phyloP scores from a whole-genome alignment of 164 flowering plant genomes.

The Piper betle region DNA sequence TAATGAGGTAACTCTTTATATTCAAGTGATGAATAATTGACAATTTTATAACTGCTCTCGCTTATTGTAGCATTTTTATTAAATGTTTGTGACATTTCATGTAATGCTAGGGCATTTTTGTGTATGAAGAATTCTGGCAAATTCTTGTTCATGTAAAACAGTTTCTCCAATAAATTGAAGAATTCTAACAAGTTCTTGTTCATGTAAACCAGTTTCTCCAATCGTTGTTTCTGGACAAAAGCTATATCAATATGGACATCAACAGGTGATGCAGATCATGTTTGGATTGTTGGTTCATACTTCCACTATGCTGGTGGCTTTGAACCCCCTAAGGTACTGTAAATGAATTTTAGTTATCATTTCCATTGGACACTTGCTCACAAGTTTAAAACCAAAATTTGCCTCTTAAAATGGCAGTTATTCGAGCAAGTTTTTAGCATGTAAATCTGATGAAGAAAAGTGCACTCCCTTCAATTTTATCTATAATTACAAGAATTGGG shows the following conservation, averaged over 20 bases:
- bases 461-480: neutral
- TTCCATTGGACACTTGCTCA: neutral
- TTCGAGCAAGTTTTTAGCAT: neutral
- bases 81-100: too few relatives aligned
- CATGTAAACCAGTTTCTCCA: constrained; percentile 58
- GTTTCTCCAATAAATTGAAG: too few relatives aligned
- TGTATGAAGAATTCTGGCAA: neutral
- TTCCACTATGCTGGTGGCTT: constrained; percentile 94
- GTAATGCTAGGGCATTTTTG: too few relatives aligned
- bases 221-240: constrained; percentile 92
- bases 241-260: constrained; percentile 99
- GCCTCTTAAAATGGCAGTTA: neutral
- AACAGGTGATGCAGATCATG: constrained; percentile 86
- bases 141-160: neutral
- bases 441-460: neutral
- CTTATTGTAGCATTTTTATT: neutral
- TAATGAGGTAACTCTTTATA: constrained; percentile 39
- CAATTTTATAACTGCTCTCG: neutral
- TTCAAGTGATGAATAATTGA: neutral
- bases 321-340: constrained; percentile 83
- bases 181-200: neutral
- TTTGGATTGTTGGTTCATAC: constrained; percentile 75
- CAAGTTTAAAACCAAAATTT: neutral
- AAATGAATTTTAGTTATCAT: neutral
- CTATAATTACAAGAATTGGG: neutral